Evolutionary conservation across 768 basidiomycete species (phyloP), one percentile per base, ranked within the genome.

Genomic region (Hirschioporus abietinus): DNA sequence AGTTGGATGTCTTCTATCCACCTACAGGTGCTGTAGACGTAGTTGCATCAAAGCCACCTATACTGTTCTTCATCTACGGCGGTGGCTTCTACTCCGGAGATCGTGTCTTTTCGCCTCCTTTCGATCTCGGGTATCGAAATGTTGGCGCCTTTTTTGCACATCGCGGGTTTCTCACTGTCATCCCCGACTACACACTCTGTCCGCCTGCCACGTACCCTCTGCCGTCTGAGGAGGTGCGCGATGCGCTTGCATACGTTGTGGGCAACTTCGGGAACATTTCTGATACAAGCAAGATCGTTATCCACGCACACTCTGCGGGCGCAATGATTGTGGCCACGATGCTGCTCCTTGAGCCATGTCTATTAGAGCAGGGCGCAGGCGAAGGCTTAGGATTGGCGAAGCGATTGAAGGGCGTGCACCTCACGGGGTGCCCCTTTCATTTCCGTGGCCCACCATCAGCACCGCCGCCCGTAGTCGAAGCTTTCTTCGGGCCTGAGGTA

Each of bases 1-100:
- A 91, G 88, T 81, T 90, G 35, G 89, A 90, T 69, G 78, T 90
- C 0, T 91, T 90, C 72, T 90, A 87, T 70, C 88, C 86, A 0
- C 68, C 77, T 1, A 42, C 76, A 30, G 30, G 30, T 30, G 30
- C 8, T 15, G 42, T 20, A 10, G 3, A 52, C 20, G 20, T 15
- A 36, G 15, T 3, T 20, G 12, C 20, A 25, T 23, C 30, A 26
- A 76, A 74, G 64, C 76, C 81, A 0, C 86, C 86, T 0, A 77
- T 90, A 24, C 75, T 90, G 26, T 83, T 90, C 74, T 90, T 84
- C 75, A 67, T 86, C 58, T 90, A 91, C 68, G 89, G 89, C 0
- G 89, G 89, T 1, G 87, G 88, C 1, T 88, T 88, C 71, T 76
- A 76, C 68, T 72, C 74, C 0, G 89, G 89, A 0, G 76, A 78